Percentiles rank a stretch among this genome's conserved stretches.
These are phyloP conservation scores for Vaccinium vitisidaea DNA, from an alignment of 148 eudicot species.

Conservation along the genomic window DNA sequence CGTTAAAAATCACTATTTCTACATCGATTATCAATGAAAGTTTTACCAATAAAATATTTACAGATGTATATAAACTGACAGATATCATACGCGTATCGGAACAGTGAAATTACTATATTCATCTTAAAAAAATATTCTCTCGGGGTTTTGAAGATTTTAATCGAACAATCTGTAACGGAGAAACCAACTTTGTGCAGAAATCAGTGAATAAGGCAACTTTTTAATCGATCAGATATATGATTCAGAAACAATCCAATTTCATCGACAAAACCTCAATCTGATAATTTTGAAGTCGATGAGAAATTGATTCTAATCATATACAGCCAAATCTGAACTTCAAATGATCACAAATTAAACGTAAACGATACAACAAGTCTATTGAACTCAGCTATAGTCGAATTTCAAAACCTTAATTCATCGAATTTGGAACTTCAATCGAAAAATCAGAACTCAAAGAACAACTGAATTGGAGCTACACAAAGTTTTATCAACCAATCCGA, in stretches of 20 bases:
- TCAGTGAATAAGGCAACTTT: background rate
- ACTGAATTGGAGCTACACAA: background rate
- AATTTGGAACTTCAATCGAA: background rate
- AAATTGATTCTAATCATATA: background rate
- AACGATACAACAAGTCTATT: background rate
- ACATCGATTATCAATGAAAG: background rate
- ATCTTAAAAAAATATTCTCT: background rate
- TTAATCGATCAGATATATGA: background rate
- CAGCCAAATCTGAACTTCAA: slow-evolving; percentile 6
- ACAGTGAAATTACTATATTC: background rate
- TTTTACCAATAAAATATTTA: background rate
- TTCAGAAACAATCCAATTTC: background rate
- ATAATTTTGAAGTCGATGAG: background rate
- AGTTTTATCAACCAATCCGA: background rate
- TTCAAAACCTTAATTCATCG: slow-evolving; percentile 3
- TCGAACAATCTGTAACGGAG: background rate
- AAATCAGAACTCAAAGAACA: background rate
- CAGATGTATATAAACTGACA: background rate
- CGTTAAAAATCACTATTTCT: no score
- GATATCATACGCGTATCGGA: background rate
- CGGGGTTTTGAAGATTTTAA: slow-evolving; percentile 3
- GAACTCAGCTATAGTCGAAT: background rate
- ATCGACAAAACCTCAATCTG: slow-evolving; percentile 4
- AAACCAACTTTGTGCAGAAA: background rate
- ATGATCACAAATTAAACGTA: background rate